Evolutionary conservation across 2,329 filamentous ascomycete genomes (phyloP), one percentile per base, ranked within the genome.

Genomic region (Exutisphaerella laricina): DNA sequence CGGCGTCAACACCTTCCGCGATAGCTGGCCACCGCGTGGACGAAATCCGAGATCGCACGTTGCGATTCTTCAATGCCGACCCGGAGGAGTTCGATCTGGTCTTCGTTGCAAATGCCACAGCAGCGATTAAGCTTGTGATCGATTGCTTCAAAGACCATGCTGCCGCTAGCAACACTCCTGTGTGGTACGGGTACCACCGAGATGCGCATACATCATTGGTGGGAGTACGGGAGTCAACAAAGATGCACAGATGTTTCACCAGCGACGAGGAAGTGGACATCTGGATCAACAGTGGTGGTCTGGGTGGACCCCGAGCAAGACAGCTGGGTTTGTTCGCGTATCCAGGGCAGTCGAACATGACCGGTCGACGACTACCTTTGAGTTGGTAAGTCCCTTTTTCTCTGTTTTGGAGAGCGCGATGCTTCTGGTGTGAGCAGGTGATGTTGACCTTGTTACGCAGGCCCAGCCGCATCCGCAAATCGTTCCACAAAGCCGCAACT

Each of bases 61-160:
- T 82, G 9, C 58, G 61, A 3, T 80, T 81, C 59, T 73, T 82
- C 47, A 74, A 75, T 31, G 79, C 79, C 13, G 70, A 76, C 51
- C 72, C 78, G 2, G 66, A 69, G 26, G 67, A 80, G 39, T 82
- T 77, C 54, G 77, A 81, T 52, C 67, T 82, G 8, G 68, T 82
- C 13, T 83, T 82, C 55, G 73, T 77, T 17, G 69, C 75, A 41
- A 82, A 82, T 53, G 74, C 78, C 31, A 80, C 78, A 0, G 75
- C 77, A 3, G 78, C 72, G n/a, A 73, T 80, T 53, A 82, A 81
- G 58, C 64, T 82, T 5, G 75, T 82, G 10, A 72, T 70, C 31
- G 79, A 80, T 35, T 70, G 69, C 23, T 77, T 81, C 53, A 66
- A 70, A 20, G 75, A 78, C 51, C 64, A 76, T 18, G 69, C 72